Evolutionary conservation across 208 protist genomes (phyloP), one percentile per base, ranked within the genome.

Genomic region (Eutreptiella sp.): DNA sequence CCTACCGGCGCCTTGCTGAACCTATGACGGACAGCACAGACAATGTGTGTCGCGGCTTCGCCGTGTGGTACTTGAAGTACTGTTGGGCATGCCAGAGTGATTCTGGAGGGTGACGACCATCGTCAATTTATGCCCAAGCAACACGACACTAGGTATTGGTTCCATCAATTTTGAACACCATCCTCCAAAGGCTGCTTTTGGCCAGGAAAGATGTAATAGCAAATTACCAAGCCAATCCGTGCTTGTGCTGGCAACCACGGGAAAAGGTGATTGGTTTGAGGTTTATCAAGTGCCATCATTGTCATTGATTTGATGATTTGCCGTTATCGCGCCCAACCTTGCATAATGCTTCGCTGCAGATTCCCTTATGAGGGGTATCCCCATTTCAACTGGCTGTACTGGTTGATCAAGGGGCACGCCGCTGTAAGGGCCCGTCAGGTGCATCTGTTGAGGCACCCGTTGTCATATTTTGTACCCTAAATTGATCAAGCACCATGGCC

Each of bases 1-100:
- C 36, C 24, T 19, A 42, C 50, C 50, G n/a, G n/a, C 26, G 28
- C 14, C 11, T n/a, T 57, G n/a, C 21, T 53, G 36, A 16, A 57
- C 14, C 33, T 53, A 57, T 24, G 39, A 7, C n/a, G 36, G 11
- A 57, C 39, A 14, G 9, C 9, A 32, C 14, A 54, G 11, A 7
- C 39, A 11, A 11, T 57, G 36, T 9, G 28, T 53, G 9, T 11
- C 11, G 50, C 23, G 11, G 36, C 39, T 11, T 39, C 16, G 36
- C 39, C 33, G 36, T 14, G n/a, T 16, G 16, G 29, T n/a, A 14
- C 16, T 39, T 50, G 45, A 16, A 50, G 14, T 16, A 16, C 14
- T 14, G 16, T 14, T 14, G 45, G 45, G 16, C n/a, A 23, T 14
- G n/a, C 16, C 16, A n/a, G n/a, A n/a, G 16, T 41, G 16, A 41